Evolutionary conservation across 768 basidiomycete genomes (phyloP).

Genomic region (Macrocybe gigantea): DNA sequence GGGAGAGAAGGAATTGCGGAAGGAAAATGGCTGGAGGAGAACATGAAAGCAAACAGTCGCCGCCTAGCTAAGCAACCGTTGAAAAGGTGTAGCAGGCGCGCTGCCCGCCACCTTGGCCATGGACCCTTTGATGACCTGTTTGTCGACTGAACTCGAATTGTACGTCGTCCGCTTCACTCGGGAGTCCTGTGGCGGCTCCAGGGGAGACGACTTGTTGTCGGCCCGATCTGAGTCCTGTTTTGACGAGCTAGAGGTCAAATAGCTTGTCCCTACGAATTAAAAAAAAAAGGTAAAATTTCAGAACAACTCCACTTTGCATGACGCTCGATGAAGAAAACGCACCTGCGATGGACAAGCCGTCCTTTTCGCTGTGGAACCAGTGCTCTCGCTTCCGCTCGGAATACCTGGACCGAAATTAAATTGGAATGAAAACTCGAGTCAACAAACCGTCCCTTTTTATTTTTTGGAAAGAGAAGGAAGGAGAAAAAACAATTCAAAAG

Average conservation of each 20-base stretch:
- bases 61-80: constrained; percentile 4
- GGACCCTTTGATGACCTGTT: constrained; percentile 46
- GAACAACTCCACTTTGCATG: constrained; percentile 30
- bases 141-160: constrained; percentile 36
- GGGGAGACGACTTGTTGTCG: constrained; percentile 13
- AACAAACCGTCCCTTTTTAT: too few relatives aligned
- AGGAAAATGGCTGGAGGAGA: not conserved
- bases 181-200: constrained; percentile 25
- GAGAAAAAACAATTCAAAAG: too few relatives aligned
- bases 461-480: too few relatives aligned
- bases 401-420: constrained; percentile 29
- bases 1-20: not conserved
- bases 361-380: constrained; percentile 57
- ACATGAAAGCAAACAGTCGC: too few relatives aligned
- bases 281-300: constrained; percentile 24
- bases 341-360: constrained; percentile 55
- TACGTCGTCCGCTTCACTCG: constrained; percentile 35
- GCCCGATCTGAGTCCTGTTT: constrained; percentile 26
- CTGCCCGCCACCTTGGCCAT: constrained; percentile 45
- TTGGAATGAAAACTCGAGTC: not conserved
- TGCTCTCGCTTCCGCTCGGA: constrained; percentile 54
- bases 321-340: constrained; percentile 16
- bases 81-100: constrained; percentile 17
- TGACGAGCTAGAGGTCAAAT: constrained; percentile 9
- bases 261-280: constrained; percentile 8